Evolutionary conservation across 306 rosid species (phyloP).

Genomic region (Boehmeria nivea): DNA sequence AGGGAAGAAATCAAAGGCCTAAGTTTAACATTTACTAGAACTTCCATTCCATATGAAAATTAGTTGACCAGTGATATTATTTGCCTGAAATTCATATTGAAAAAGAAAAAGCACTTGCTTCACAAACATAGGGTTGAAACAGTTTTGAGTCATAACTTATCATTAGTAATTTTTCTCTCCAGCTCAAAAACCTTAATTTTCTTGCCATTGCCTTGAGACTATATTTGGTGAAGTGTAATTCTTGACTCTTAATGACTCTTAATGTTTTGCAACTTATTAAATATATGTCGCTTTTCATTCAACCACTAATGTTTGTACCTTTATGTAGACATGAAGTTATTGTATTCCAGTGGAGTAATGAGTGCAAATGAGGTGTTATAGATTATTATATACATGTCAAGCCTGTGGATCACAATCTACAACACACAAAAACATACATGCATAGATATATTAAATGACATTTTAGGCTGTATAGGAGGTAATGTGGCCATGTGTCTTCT

Average conservation of each 20-base stretch:
- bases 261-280: not conserved
- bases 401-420: too few relatives aligned
- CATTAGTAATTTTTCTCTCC: not conserved
- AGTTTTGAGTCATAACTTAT: too few relatives aligned
- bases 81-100: not conserved
- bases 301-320: too few relatives aligned
- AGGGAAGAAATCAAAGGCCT: conserved; percentile 99
- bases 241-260: conserved; percentile 3
- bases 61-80: conserved; percentile 19
- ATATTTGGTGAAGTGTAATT: not conserved
- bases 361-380: too few relatives aligned
- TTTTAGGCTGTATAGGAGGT: too few relatives aligned
- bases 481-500: too few relatives aligned
- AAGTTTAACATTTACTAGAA: conserved; percentile 35
- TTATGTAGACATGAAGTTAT: not conserved
- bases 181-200: conserved; percentile 5
- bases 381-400: too few relatives aligned
- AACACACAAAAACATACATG: too few relatives aligned
- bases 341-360: too few relatives aligned
- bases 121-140: not conserved
- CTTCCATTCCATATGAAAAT: conserved; percentile 18
- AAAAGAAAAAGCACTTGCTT: not conserved
- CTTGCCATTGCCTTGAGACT: too few relatives aligned
- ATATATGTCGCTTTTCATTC: not conserved
- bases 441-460: too few relatives aligned